Percentiles rank a stretch among this genome's conserved stretches.
These are phyloP conservation scores for Schwanniomyces vanrijiae DNA, from an alignment of 805 yeast genomes.

Conservation along the genomic window DNA sequence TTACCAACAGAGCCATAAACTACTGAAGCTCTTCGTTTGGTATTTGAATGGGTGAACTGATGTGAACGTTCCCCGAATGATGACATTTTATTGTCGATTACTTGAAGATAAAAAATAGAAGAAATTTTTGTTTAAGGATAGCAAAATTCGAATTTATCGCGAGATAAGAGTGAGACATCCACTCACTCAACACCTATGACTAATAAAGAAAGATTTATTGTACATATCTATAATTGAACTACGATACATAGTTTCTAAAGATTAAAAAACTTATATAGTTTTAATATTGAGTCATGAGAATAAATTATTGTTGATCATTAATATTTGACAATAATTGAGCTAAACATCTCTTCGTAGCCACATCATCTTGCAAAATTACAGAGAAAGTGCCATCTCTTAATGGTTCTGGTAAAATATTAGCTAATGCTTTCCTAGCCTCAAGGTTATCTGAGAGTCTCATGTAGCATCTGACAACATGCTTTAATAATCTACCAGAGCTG, in stretches of 20 bases:
- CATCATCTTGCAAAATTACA: conserved; percentile 76
- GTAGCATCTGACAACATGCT: conserved; percentile 93
- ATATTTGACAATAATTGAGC: conserved; percentile 77
- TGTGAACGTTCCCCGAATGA: conserved; percentile 12
- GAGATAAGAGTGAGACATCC: neutral
- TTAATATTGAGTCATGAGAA: neutral
- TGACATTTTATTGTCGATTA: conserved; percentile 1
- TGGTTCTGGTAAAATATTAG: conserved; percentile 82
- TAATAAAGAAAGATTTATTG: neutral
- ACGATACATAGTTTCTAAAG: neutral
- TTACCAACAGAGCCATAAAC: conserved; percentile 54
- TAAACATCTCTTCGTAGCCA: conserved; percentile 82
- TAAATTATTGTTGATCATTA: conserved; percentile 23
- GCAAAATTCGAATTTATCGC: neutral
- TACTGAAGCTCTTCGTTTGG: conserved; percentile 51
- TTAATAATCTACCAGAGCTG: conserved; percentile 76
- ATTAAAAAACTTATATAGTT: neutral
- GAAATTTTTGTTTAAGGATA: neutral
- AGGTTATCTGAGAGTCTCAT: conserved; percentile 84
- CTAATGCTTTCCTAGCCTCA: conserved; percentile 86
- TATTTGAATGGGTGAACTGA: conserved; percentile 40
- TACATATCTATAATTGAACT: neutral
- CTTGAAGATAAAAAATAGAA: neutral
- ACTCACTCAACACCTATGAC: neutral
- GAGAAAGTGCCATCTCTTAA: conserved; percentile 85